These are phyloP conservation scores for Exophiala bonariae DNA, from an alignment of 2,329 filamentous ascomycete genomes.

Conservation along the genomic window DNA sequence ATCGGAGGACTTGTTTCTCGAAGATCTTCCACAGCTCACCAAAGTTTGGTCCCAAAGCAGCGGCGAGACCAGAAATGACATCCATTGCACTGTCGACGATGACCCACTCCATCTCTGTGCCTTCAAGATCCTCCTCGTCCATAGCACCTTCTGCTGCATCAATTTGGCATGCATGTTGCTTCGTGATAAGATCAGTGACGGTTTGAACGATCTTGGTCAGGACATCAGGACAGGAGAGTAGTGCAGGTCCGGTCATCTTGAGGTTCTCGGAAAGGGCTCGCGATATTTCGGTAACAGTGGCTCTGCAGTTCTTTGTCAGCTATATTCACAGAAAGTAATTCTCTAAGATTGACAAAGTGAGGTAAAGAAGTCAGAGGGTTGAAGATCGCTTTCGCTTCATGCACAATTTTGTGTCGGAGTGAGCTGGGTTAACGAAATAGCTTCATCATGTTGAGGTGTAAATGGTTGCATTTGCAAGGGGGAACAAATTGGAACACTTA, in stretches of 20 bases:
- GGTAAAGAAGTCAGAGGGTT: slow-evolving; percentile 41
- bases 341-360: slow-evolving; percentile 16
- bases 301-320: slow-evolving; percentile 58
- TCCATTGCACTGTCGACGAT: slow-evolving; percentile 93
- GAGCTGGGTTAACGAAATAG: slow-evolving; percentile 97
- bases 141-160: slow-evolving; percentile 82
- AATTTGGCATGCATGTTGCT: slow-evolving; percentile 88
- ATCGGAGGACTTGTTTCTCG: slow-evolving; percentile 86
- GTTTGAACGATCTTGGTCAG: slow-evolving; percentile 76
- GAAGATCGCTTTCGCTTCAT: slow-evolving; percentile 84
- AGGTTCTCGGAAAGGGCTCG: slow-evolving; percentile 87
- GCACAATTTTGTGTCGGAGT: slow-evolving; percentile 89
- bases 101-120: slow-evolving; percentile 96
- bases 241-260: slow-evolving; percentile 84
- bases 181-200: slow-evolving; percentile 77
- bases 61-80: slow-evolving; percentile 79
- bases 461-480: slow-evolving; percentile 14
- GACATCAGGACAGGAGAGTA: slow-evolving; percentile 69
- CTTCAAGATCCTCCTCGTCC: slow-evolving; percentile 70
- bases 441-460: slow-evolving; percentile 70
- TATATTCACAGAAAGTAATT: slow-evolving; percentile 20
- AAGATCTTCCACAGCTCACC: slow-evolving; percentile 93
- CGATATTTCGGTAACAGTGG: slow-evolving; percentile 92
- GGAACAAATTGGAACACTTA: slow-evolving; percentile 60
- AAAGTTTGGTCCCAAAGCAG: slow-evolving; percentile 78